Evolutionary conservation across 2,329 filamentous ascomycete species (phyloP).

Genomic region (Pseudopyrenochaeta lycopersici): DNA sequence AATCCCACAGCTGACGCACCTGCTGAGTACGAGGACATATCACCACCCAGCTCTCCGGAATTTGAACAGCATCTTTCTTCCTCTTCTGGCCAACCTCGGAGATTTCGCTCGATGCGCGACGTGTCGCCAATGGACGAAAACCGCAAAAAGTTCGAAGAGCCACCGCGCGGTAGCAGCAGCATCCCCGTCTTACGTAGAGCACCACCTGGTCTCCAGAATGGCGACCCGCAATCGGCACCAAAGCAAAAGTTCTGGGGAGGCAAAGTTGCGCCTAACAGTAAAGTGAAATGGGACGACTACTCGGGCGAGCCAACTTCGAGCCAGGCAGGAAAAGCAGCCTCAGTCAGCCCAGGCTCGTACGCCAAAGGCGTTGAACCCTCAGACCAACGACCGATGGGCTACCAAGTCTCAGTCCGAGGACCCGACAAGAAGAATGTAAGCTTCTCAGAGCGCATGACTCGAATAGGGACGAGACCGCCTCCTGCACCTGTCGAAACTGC

Average conservation of each 20-base stretch:
- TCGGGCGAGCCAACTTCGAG: conserved; percentile 72
- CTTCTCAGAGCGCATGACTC: conserved; percentile 38
- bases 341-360: conserved; percentile 62
- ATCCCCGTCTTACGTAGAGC: conserved; percentile 48
- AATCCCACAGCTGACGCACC: conserved; percentile 23
- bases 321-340: conserved; percentile 61
- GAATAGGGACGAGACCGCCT: conserved; percentile 33
- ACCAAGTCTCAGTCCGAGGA: conserved; percentile 44
- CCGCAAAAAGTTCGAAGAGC: conserved; percentile 20
- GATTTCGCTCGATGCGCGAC: conserved; percentile 47
- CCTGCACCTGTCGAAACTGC: conserved; percentile 50
- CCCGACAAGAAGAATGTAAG: conserved; percentile 40
- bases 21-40: conserved; percentile 45
- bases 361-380: conserved; percentile 27
- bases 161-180: conserved; percentile 22
- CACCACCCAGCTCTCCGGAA: conserved; percentile 51
- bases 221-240: conserved; percentile 19
- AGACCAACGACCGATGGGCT: conserved; percentile 34
- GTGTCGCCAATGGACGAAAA: conserved; percentile 53
- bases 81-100: conserved; percentile 27
- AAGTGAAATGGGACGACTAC: conserved; percentile 68
- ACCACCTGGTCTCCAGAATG: conserved; percentile 28
- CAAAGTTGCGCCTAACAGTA: conserved; percentile 45
- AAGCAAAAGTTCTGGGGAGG: conserved; percentile 49
- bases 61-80: conserved; percentile 32